Evolutionary conservation across 148 eudicot species (phyloP).

Genomic region (Vaccinium myrtillus): DNA sequence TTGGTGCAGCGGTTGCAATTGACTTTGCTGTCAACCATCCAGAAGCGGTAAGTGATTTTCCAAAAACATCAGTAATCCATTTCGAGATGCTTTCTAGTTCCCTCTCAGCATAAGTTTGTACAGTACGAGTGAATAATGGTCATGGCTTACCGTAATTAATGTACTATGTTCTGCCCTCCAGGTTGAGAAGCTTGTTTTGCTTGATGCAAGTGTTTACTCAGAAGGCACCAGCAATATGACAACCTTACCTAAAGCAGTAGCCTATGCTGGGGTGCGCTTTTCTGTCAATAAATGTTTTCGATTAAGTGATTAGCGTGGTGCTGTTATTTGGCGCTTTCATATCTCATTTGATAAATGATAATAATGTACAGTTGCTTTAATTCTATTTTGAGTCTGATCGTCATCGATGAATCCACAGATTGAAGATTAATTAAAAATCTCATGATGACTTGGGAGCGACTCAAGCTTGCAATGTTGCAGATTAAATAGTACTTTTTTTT

Average conservation of each 20-base stretch:
- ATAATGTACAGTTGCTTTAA: background rate
- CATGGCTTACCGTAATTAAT: background rate
- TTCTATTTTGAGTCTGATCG: background rate
- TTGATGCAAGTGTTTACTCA: constrained; percentile 93
- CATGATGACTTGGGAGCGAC: background rate
- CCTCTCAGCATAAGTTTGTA: background rate
- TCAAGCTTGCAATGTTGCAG: background rate
- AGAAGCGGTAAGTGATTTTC: constrained; percentile 71
- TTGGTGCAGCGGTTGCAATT: constrained; percentile 89
- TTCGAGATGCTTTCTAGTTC: constrained; percentile 3
- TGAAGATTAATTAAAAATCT: background rate
- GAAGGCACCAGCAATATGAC: constrained; percentile 73
- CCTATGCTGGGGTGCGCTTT: constrained; percentile 84
- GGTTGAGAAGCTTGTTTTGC: constrained; percentile 83
- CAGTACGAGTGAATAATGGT: constrained; percentile 5
- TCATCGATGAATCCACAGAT: background rate
- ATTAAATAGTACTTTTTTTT: background rate
- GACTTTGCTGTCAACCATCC: constrained; percentile 78
- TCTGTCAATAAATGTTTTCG: background rate
- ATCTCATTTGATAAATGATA: background rate
- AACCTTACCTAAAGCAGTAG: constrained; percentile 60
- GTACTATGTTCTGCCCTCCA: constrained; percentile 23
- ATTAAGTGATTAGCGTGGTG: background rate
- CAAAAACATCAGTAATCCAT: background rate
- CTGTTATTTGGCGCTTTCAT: background rate